A percentile compares a stretch with the other conserved stretches of the same genome.
phyloP scores from a whole-genome alignment of 345 rosid species.

The Combretum micranthum region DNA sequence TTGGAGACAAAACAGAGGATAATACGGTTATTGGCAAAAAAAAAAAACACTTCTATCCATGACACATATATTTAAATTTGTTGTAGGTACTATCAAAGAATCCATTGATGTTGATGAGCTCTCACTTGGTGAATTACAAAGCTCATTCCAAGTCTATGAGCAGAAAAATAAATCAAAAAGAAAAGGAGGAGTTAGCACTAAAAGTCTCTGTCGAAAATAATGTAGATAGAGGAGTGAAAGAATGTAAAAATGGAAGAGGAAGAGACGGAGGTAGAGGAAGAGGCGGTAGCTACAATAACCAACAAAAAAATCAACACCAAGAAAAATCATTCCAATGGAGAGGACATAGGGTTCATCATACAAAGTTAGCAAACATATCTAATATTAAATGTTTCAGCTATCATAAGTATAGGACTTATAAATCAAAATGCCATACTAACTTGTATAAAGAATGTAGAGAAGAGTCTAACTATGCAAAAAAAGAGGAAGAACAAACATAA shows the following conservation, averaged over 20 bases:
- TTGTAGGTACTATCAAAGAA: neutral
- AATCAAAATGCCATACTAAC: slow-evolving; percentile 2
- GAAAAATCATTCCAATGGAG: neutral
- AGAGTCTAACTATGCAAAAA: neutral
- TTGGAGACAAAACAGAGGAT: neutral
- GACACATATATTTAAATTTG: neutral
- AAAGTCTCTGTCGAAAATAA: neutral
- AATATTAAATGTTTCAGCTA: neutral
- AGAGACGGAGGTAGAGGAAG: no score
- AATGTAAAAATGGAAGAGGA: no score
- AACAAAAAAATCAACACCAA: neutral
- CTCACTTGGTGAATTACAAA: neutral
- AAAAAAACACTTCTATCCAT: neutral
- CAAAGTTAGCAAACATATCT: neutral
- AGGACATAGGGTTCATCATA: neutral
- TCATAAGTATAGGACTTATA: slow-evolving; percentile 6
- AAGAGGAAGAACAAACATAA: no score
- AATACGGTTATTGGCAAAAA: neutral
- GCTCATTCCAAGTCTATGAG: neutral
- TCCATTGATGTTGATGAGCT: neutral
- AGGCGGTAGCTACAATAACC: neutral
- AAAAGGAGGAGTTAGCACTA: neutral
- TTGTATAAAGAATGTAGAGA: neutral
- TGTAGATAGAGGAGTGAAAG: no score
- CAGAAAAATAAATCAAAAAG: neutral